Percentiles rank a stretch among this genome's conserved stretches.
These are phyloP conservation scores for Asclepias syriaca DNA, from an alignment of 257 asterid genomes.

Conservation along the genomic window DNA sequence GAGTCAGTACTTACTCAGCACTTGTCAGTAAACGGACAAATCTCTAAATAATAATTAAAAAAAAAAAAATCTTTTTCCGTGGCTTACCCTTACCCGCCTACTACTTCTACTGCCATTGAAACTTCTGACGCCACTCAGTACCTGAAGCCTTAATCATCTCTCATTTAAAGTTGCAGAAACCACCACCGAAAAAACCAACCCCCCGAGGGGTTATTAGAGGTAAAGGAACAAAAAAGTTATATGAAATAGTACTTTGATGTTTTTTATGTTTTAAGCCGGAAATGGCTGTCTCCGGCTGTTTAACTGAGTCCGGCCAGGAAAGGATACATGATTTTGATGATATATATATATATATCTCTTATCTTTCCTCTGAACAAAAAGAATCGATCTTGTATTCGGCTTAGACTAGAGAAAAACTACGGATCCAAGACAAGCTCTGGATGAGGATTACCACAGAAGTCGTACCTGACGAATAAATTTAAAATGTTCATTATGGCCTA, in stretches of 20 bases:
- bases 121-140: conserved; percentile 28
- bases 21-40: background rate
- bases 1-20: background rate
- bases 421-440: conserved; percentile 2
- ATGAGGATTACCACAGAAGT: background rate
- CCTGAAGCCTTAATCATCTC: background rate
- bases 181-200: background rate
- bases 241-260: too few relatives aligned
- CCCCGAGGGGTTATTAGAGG: background rate
- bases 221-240: too few relatives aligned
- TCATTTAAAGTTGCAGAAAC: background rate
- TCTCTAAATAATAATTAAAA: background rate
- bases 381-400: background rate
- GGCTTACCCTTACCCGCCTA: conserved; percentile 2
- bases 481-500: too few relatives aligned
- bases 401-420: background rate
- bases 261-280: background rate
- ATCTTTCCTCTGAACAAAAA: background rate
- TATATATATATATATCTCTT: background rate
- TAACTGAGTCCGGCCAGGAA: background rate
- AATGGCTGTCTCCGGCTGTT: background rate
- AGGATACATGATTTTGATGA: background rate
- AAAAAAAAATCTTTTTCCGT: background rate
- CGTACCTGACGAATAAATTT: conserved; percentile 1
- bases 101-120: conserved; percentile 22